phyloP scores from a whole-genome alignment of 495 filamentous ascomycete species.

The Chaetomidium leptoderma region DNA sequence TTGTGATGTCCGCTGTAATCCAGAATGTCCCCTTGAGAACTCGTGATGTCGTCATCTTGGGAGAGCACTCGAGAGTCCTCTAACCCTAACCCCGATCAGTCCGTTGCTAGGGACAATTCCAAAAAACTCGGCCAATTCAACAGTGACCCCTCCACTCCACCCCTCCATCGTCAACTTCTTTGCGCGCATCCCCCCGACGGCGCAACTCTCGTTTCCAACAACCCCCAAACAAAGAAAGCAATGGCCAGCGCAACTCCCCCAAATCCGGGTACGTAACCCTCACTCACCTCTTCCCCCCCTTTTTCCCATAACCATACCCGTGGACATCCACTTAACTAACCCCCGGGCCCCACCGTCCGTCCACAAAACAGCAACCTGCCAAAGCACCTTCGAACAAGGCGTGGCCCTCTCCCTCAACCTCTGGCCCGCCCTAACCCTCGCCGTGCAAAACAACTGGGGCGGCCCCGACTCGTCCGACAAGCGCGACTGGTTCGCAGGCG shows the following conservation, averaged over 20 bases:
- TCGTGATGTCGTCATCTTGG: conserved; percentile 6
- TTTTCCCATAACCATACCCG: conserved; percentile 13
- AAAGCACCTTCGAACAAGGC: conserved; percentile 70
- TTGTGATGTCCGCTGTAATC: no score
- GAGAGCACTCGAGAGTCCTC: background rate
- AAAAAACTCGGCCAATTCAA: conserved; percentile 13
- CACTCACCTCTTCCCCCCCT: background rate
- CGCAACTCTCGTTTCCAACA: background rate
- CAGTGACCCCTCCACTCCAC: conserved; percentile 20
- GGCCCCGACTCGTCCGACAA: conserved; percentile 81
- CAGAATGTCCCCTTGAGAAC: background rate
- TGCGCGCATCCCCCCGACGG: background rate
- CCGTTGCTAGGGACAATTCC: background rate
- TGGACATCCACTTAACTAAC: no score
- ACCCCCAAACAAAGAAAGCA: background rate
- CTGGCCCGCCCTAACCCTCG: conserved; percentile 83
- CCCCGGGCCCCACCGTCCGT: no score
- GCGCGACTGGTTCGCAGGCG: conserved; percentile 92
- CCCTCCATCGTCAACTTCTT: background rate
- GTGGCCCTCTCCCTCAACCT: conserved; percentile 72
- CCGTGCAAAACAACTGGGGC: conserved; percentile 83
- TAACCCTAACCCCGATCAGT: conserved; percentile 10
- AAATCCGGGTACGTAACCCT: conserved; percentile 14
- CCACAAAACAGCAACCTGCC: conserved; percentile 61
- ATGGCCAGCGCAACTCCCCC: conserved; percentile 18